phyloP scores from a whole-genome alignment of 2,329 filamentous ascomycete species.

The Septoria linicola region DNA sequence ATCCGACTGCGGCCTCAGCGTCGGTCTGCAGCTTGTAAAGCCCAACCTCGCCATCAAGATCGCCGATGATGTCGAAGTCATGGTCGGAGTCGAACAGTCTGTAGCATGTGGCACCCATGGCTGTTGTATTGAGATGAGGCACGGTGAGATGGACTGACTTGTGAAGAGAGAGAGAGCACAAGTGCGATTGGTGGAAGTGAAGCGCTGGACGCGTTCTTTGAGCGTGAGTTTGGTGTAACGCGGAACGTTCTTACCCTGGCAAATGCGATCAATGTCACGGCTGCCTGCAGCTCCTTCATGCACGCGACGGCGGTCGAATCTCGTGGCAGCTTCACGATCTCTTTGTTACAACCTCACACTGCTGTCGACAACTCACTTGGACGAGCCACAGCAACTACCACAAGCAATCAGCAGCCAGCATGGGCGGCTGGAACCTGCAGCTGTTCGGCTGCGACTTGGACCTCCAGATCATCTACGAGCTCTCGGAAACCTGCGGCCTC shows the following conservation, averaged over 20 bases:
- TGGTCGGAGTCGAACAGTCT: conserved; percentile 24
- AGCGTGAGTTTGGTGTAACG: too few relatives aligned
- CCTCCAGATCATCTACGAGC: too few relatives aligned
- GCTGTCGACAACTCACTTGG: background rate
- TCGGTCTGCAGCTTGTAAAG: conserved; percentile 4
- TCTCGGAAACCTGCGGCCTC: too few relatives aligned
- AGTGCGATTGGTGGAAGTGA: too few relatives aligned
- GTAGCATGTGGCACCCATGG: conserved; percentile 23
- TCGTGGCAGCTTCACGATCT: background rate
- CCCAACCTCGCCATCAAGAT: background rate
- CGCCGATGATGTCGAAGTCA: conserved; percentile 11
- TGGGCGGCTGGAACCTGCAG: conserved; percentile 16
- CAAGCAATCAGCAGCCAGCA: background rate
- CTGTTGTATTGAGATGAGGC: background rate
- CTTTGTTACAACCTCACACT: background rate
- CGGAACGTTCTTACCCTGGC: too few relatives aligned
- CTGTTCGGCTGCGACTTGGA: conserved; percentile 26
- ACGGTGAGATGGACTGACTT: too few relatives aligned
- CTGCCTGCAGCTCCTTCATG: background rate
- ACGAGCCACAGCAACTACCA: background rate
- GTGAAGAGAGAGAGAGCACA: too few relatives aligned
- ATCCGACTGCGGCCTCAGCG: background rate
- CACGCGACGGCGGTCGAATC: background rate
- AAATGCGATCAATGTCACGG: too few relatives aligned
- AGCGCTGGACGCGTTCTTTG: too few relatives aligned